Evolutionary conservation across 495 filamentous ascomycete genomes (phyloP), one percentile per base, ranked within the genome.

Genomic region (Geoglossum glabrum): DNA sequence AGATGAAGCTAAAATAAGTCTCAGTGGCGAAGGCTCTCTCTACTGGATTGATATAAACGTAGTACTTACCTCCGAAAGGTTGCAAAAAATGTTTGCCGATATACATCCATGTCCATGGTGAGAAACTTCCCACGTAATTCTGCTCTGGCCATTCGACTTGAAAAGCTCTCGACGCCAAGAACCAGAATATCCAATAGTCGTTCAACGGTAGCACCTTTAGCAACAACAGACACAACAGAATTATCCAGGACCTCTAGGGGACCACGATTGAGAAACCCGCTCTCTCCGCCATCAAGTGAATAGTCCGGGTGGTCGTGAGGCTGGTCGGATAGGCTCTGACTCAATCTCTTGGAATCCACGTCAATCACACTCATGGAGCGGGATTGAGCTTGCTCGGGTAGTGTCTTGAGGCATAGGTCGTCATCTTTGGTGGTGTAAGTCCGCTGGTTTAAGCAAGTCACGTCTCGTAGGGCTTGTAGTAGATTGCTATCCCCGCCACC

Each of bases 51-150:
- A 25, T 28, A 3, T n/a, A 10, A 49, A 50, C 21, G 56, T 28
- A 59, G 19, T 23, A 36, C 46, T 60, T 60, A 68, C 66, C 66
- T 68, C 55, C 66, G 60, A 47, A 68, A 68, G 0, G 66, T 68
- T 54, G 66, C 65, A 59, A 68, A 68, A 43, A 68, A 68, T 36
- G 66, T 68, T 23, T 65, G 65, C 40, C 63, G 67, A 49, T 67
- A 68, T 38, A 68, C 64, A 61, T 68, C 65, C 66, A 67, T 67
- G 52, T 68, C 63, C 66, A 68, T 68, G 17, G 58, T 59, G 9
- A 68, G 62, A 31, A 61, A 55, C 57, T 54, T 67, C 63, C 46
- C 55, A 43, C 8, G 33, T 30, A 31, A 54, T 54, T 11, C 57
- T 36, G 26, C 63, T 66, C 21, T 61, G 62, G 30, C 60, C 66